phyloP scores from a whole-genome alignment of 169 alveolate genomes.

The Perkinsus marinus region DNA sequence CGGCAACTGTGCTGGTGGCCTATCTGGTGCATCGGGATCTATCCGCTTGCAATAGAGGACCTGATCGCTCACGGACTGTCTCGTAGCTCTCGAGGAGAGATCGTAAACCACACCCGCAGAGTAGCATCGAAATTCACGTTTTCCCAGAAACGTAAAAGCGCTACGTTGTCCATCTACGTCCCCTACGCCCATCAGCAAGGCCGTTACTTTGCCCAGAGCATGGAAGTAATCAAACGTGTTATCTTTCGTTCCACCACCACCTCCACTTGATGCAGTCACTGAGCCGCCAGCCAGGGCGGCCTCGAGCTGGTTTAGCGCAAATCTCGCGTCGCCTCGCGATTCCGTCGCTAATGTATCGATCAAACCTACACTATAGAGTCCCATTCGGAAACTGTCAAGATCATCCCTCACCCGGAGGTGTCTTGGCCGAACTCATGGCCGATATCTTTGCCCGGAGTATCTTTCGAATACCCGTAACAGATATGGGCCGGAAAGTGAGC shows the following conservation, averaged over 20 bases:
- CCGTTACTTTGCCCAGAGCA: background rate
- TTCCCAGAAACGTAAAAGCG: too few relatives aligned
- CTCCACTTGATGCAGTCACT: background rate
- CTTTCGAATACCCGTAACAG: background rate
- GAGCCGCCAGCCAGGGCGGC: background rate
- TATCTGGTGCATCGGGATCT: background rate
- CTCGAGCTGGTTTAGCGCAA: background rate
- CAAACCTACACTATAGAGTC: background rate
- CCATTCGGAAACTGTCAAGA: background rate
- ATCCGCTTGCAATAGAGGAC: background rate
- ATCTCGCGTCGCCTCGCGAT: background rate
- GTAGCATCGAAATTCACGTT: too few relatives aligned
- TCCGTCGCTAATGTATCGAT: background rate
- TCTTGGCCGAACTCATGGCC: background rate
- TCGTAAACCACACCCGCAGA: too few relatives aligned
- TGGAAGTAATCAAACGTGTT: background rate
- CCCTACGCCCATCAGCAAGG: too few relatives aligned
- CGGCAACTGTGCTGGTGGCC: background rate
- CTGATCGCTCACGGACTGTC: background rate
- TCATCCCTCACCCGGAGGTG: background rate
- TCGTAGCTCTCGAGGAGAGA: too few relatives aligned
- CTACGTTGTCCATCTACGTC: too few relatives aligned
- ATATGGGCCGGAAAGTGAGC: background rate
- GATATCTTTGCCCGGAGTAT: background rate
- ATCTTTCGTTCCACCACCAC: background rate